Evolutionary conservation across 2,329 filamentous ascomycete genomes (phyloP).

Genomic region (Trichoderma cornu-damae): DNA sequence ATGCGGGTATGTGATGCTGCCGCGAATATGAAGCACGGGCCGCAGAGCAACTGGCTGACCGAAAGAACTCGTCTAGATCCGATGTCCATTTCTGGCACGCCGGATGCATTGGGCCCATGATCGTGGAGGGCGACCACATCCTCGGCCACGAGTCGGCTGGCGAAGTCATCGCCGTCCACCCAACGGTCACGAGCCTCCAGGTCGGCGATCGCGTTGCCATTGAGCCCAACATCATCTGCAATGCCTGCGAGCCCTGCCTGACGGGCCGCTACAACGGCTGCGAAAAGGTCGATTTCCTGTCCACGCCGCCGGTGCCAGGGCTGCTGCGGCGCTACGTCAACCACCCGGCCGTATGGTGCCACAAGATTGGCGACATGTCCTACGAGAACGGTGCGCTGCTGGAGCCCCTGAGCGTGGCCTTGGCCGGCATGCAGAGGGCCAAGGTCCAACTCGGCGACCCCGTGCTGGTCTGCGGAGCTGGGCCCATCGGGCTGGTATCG

Average conservation of each 20-base stretch:
- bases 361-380: conserved; percentile 89
- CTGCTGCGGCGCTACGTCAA: conserved; percentile 89
- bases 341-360: conserved; percentile 90
- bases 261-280: conserved; percentile 95
- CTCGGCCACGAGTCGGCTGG: conserved; percentile 92
- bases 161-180: conserved; percentile 73
- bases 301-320: conserved; percentile 83
- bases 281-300: conserved; percentile 77
- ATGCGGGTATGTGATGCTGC: conserved; percentile 62
- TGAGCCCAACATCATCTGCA: conserved; percentile 91
- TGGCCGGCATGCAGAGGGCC: conserved; percentile 82
- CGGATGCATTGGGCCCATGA: conserved; percentile 93
- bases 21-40: neutral
- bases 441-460: conserved; percentile 78
- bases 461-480: conserved; percentile 84
- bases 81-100: conserved; percentile 98
- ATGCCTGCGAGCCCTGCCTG: conserved; percentile 82
- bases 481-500: conserved; percentile 88
- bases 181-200: conserved; percentile 71
- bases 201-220: conserved; percentile 87
- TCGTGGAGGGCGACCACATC: conserved; percentile 82
- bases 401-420: conserved; percentile 82
- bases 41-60: neutral
- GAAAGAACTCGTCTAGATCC: conserved; percentile 50
- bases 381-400: conserved; percentile 88